These are phyloP conservation scores for Magnusiomyces magnusii DNA, from an alignment of 1,139 yeast genomes.

Conservation along the genomic window DNA sequence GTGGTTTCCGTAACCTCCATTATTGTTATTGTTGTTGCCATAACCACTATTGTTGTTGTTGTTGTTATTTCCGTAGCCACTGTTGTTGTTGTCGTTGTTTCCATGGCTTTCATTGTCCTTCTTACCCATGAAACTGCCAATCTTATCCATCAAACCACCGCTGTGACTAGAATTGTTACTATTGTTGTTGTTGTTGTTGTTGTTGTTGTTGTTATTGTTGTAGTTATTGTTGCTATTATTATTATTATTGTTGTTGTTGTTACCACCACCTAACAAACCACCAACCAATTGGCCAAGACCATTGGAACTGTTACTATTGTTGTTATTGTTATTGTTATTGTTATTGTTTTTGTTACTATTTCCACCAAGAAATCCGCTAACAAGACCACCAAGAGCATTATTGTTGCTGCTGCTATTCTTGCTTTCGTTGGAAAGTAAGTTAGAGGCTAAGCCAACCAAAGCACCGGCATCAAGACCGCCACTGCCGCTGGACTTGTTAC, in stretches of 20 bases:
- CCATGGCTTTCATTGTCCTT: neutral
- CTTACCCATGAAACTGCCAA: constrained; percentile 1
- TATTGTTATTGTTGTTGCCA: neutral
- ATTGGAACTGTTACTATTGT: neutral
- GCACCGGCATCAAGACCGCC: neutral
- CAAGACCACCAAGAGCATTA: constrained; percentile 1
- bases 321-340: constrained; percentile 1
- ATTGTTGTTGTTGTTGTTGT: neutral
- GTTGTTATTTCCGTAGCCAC: neutral
- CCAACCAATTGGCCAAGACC: constrained; percentile 3
- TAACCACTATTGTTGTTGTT: neutral
- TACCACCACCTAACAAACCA: neutral
- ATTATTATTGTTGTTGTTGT: neutral
- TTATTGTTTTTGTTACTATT: neutral
- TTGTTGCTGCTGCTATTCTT: neutral
- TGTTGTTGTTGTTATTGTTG: constrained; percentile 2
- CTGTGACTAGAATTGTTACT: neutral
- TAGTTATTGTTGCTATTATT: neutral
- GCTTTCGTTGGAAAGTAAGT: neutral
- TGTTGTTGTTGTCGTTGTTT: neutral
- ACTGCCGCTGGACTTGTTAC: neutral
- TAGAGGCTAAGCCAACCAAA: constrained; percentile 1
- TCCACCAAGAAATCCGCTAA: constrained; percentile 3
- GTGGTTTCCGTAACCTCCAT: neutral
- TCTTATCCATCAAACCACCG: constrained; percentile 1